Conservation (phyloP, 306 rosid species). For the Vachellia collinsii region DNA sequence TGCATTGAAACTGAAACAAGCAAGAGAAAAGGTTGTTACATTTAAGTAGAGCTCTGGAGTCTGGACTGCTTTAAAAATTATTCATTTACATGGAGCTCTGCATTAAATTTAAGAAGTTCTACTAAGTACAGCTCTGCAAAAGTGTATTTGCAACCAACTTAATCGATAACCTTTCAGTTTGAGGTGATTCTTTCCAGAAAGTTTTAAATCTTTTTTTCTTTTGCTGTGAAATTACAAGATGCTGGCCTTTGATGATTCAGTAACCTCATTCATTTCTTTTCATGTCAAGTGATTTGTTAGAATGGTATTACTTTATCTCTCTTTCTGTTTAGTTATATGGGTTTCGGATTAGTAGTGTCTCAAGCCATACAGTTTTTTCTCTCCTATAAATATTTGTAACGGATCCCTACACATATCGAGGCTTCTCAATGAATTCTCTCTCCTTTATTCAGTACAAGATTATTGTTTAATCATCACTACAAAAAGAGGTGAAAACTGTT, state of each 20-base stretch:
- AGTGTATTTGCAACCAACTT: neutral
- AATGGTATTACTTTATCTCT: neutral
- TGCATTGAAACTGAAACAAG: neutral
- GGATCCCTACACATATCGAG: neutral
- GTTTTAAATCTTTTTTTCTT: neutral
- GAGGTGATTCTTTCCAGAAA: neutral
- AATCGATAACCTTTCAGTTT: neutral
- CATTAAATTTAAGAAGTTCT: neutral
- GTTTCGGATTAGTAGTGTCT: no score
- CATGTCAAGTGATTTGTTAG: neutral
- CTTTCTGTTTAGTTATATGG: neutral
- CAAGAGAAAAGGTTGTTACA: neutral
- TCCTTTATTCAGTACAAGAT: neutral
- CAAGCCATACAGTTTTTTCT: no score
- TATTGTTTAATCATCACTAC: neutral
- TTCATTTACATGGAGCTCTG: neutral
- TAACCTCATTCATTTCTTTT: neutral
- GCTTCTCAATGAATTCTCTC: neutral
- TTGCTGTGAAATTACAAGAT: neutral
- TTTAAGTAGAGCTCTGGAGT: neutral
- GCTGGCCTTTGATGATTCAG: neutral
- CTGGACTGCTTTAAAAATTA: neutral
- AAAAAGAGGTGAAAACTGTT: neutral
- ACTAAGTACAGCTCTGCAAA: constrained; percentile 10
- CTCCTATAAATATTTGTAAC: neutral